phyloP scores from a whole-genome alignment of 23 red algal species.

The Chondrus crispus region DNA sequence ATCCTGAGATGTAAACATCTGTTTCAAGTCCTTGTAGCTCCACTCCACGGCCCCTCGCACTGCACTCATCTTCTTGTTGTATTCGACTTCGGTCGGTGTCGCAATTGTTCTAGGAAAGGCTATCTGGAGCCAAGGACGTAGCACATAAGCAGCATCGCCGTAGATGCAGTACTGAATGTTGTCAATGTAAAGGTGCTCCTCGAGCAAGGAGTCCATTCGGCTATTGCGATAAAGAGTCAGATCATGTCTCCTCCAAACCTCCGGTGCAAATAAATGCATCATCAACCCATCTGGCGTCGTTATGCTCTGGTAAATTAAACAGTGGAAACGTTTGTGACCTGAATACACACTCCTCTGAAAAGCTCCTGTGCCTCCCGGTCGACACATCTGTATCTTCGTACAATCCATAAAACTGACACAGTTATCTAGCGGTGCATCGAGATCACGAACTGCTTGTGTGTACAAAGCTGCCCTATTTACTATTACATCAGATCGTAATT shows the following conservation, averaged over 20 bases:
- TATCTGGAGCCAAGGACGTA: slow-evolving; percentile 2
- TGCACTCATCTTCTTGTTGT: neutral
- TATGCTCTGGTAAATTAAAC: slow-evolving; percentile 3
- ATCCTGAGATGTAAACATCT: too few species aligned
- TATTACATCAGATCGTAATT: neutral
- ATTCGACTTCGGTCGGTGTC: neutral
- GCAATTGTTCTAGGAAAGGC: neutral
- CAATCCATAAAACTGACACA: slow-evolving; percentile 32
- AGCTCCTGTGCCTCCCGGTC: neutral
- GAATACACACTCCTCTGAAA: neutral
- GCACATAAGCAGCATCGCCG: neutral
- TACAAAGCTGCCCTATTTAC: slow-evolving; percentile 4
- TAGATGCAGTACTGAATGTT: neutral
- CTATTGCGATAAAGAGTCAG: neutral
- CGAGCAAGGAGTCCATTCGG: neutral
- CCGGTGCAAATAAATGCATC: slow-evolving; percentile 13
- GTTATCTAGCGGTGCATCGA: slow-evolving; percentile 5
- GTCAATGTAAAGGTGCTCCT: neutral
- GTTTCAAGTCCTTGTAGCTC: too few species aligned
- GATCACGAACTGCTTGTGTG: neutral
- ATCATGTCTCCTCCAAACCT: neutral
- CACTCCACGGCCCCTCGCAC: neutral
- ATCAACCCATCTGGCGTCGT: slow-evolving; percentile 41
- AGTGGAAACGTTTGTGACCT: slow-evolving; percentile 25
- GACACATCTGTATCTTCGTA: neutral